These are phyloP conservation scores for Oryza punctata DNA, from an alignment of 176 grass and related monocot species.

Conservation along the genomic window DNA sequence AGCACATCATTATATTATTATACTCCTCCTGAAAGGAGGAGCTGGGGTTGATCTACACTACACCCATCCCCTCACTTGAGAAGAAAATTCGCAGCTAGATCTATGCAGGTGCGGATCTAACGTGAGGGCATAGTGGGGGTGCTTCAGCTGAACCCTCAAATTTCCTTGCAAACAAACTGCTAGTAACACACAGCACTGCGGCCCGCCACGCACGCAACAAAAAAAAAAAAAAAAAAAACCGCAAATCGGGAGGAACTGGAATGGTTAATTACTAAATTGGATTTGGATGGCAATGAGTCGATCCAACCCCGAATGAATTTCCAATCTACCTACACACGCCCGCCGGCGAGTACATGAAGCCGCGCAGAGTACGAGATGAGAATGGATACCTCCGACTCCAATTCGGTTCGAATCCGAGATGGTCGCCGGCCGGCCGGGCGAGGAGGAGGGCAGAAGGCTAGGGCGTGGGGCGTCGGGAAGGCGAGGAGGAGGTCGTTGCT, in stretches of 20 bases:
- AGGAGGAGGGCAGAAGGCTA: too few species aligned
- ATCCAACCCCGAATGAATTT: background rate
- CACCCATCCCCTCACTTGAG: background rate
- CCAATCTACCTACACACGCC: background rate
- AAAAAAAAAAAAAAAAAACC: too few species aligned
- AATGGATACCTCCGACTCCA: background rate
- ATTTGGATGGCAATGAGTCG: background rate
- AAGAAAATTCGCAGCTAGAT: background rate
- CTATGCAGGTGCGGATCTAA: background rate
- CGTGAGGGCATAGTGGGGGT: too few species aligned
- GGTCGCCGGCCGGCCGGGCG: too few species aligned
- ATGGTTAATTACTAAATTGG: too few species aligned
- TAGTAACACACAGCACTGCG: too few species aligned
- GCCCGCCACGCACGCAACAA: too few species aligned
- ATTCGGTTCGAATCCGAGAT: background rate
- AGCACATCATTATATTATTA: background rate
- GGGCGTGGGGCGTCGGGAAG: too few species aligned
- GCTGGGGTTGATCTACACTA: background rate
- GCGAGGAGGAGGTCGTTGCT: too few species aligned
- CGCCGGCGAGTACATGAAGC: background rate
- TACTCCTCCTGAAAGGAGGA: background rate
- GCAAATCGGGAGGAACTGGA: background rate
- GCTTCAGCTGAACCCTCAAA: too few species aligned
- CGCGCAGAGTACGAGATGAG: background rate
- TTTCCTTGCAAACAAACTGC: background rate